Percentiles rank a stretch among this genome's conserved stretches.
Evolutionary conservation across 1,139 yeast species (phyloP).

Genomic region (Insectozyma bohioensis): DNA sequence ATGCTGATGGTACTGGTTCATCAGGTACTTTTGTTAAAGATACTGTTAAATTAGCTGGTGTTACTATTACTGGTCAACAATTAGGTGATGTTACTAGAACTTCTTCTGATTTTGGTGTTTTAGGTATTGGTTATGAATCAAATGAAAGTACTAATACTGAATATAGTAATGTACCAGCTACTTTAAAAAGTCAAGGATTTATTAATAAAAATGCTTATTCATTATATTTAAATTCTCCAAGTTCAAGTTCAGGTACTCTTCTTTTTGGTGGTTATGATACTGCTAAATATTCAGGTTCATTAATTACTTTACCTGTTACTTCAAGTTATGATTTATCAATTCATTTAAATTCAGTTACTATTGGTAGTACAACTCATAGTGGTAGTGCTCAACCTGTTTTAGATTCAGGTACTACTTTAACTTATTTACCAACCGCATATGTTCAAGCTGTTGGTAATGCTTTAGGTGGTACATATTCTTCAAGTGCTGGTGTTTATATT

Average conservation of each 20-base stretch:
- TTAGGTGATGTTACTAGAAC: slow-evolving; percentile 19
- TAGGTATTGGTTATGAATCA: slow-evolving; percentile 22
- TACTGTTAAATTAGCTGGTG: slow-evolving; percentile 14
- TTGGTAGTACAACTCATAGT: slow-evolving; percentile 5
- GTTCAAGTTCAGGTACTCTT: slow-evolving; percentile 23
- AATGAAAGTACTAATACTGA: slow-evolving; percentile 8
- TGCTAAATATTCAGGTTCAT: slow-evolving; percentile 25
- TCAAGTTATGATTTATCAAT: slow-evolving; percentile 16
- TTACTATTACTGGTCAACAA: slow-evolving; percentile 12
- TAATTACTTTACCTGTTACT: slow-evolving; percentile 14
- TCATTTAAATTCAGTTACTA: slow-evolving; percentile 7
- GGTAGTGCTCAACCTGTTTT: slow-evolving; percentile 10
- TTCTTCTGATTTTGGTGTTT: slow-evolving; percentile 16
- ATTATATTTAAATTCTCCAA: slow-evolving; percentile 26
- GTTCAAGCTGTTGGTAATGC: slow-evolving; percentile 21
- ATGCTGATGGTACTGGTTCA: slow-evolving; percentile 23
- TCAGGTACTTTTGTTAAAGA: slow-evolving; percentile 60
- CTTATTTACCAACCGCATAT: slow-evolving; percentile 22
- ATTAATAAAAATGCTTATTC: slow-evolving; percentile 44
- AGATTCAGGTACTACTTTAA: slow-evolving; percentile 31
- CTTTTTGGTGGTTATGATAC: slow-evolving; percentile 33
- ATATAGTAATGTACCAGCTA: slow-evolving; percentile 33
- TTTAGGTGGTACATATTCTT: slow-evolving; percentile 15
- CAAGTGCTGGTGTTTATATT: slow-evolving; percentile 1
- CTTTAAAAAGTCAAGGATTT: slow-evolving; percentile 38